Evolutionary conservation across 352 stramenopile genomes (phyloP), one percentile per base, ranked within the genome.

Genomic region (Aphanomyces invadans): DNA sequence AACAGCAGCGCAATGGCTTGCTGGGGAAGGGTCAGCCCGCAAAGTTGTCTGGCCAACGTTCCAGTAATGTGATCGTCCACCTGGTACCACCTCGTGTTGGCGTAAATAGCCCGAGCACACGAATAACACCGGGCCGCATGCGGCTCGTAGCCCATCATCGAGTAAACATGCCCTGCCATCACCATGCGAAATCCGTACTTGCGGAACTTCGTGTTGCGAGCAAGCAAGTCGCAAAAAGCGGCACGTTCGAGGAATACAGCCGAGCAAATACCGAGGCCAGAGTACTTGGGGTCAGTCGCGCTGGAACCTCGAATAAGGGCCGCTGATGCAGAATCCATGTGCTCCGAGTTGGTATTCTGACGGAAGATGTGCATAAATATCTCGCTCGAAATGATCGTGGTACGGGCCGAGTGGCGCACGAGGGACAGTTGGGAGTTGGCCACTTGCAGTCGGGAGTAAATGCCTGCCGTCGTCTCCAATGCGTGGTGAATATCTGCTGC

Each of bases 101-200:
- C 77, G 62, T 92, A 95, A n/a, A 95, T 76, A 1, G 82, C 79
- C 3, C 83, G 74, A 1, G 86, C 83, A 31, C 90, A 66, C 3
- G 83, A 76, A 55, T 95, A 95, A 53, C 87, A 95, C 19, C 87
- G 83, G 26, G 87, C 83, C 0, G 86, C 88, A 70, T 95, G 87
- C 25, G 80, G 71, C 4, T 77, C 74, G 66, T 91, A 80, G 0
- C 80, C 81, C 12, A 90, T 60, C 1, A 82, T 87, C 39, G 88
- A 76, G 70, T 92, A 95, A 3, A 92, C 76, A 39, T 93, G 84
- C 25, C 87, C 84, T 25, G 87, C 87, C 80, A 95, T 95, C 44
- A 95, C 83, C 86, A 95, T 90, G 62, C 86, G 79, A 62, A 95
- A 95, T 2, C 86, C 87, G 62, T 88, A 94, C 56, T 95, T 95